Base-by-base conservation (phyloP, 768 basidiomycete genomes). In the Inosperma sp. region DNA sequence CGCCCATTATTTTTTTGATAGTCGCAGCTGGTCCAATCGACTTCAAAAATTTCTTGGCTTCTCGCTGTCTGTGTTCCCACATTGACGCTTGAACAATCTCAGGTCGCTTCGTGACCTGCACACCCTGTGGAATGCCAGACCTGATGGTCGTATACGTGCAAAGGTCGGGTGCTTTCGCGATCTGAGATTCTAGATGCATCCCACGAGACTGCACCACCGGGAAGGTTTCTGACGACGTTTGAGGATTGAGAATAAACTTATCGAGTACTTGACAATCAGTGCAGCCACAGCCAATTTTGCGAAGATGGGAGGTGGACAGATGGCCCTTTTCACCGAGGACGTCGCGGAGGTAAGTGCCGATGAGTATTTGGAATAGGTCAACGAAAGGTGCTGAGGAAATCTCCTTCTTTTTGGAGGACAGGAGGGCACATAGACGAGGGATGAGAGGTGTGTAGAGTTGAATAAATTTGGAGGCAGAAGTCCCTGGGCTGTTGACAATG, bases 241-340 rank as follows among this genome's bases (percentile, higher is more conserved):
- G 30, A 6, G 57, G 48, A 22, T 59, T 61, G 16, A 60, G 27
- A n/a, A 71, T 48, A 53, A 71, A 70, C 0, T 12, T 47, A 48
- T 70, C 62, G 21, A 72, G 23, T 19, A 22, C 21, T 8, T 54
- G 49, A 53, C 70, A 71, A 23, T 68, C 62, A 10, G n/a, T 9
- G 40, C 68, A 71, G 19, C 67, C 64, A 48, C 70, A 70, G 5
- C 65, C 66, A 34, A 72, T 52, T 30, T 65, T 68, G 23, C 66
- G 61, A 29, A 68, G 52, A 13, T 48, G 51, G 2, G 50, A n/a
- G 10, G 22, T 44, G 25, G 50, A 22, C 4, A 47, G n/a, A 6
- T 55, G 53, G 5, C 52, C 48, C 35, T 62, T 63, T 5, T 53
- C 46, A 7, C 65, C 64, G 7, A 72, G 56, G 12, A 68, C 47